Conservation (phyloP, 2,329 filamentous ascomycete species). For the Phyllosticta paracitricarpa region DNA sequence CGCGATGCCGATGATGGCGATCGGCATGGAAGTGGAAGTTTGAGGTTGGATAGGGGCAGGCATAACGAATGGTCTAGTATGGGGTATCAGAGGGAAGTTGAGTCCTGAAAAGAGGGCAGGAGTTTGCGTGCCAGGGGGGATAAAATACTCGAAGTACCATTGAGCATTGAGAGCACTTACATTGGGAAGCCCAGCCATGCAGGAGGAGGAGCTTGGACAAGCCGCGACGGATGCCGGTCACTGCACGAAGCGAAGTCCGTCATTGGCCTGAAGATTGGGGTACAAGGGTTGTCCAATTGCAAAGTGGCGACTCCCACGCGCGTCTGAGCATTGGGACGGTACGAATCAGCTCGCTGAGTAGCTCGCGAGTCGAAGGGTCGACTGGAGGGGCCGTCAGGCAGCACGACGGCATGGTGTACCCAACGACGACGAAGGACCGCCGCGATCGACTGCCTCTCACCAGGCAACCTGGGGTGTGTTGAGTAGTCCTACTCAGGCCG, state of each 20-base stretch:
- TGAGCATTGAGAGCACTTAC: neutral
- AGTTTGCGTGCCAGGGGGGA: neutral
- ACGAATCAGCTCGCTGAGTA: neutral
- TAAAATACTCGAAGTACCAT: neutral
- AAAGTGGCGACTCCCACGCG: neutral
- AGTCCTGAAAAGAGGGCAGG: neutral
- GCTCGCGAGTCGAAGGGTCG: neutral
- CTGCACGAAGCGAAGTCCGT: neutral
- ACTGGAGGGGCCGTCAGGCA: neutral
- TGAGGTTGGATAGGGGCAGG: neutral
- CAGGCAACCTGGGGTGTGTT: neutral
- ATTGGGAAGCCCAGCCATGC: neutral
- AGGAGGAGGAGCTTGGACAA: neutral
- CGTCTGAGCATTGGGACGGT: neutral
- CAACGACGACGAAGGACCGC: neutral
- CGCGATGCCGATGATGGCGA: slow-evolving; percentile 28
- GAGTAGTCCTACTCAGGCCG: neutral
- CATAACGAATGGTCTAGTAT: neutral
- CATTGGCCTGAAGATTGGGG: neutral
- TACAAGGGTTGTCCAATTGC: neutral
- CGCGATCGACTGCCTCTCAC: neutral
- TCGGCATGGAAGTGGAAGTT: slow-evolving; percentile 10
- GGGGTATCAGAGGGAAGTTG: neutral
- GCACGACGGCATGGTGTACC: neutral
- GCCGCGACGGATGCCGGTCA: neutral